Conservation (phyloP, 2,329 filamentous ascomycete genomes). For the Chrysoporthe cubensis region DNA sequence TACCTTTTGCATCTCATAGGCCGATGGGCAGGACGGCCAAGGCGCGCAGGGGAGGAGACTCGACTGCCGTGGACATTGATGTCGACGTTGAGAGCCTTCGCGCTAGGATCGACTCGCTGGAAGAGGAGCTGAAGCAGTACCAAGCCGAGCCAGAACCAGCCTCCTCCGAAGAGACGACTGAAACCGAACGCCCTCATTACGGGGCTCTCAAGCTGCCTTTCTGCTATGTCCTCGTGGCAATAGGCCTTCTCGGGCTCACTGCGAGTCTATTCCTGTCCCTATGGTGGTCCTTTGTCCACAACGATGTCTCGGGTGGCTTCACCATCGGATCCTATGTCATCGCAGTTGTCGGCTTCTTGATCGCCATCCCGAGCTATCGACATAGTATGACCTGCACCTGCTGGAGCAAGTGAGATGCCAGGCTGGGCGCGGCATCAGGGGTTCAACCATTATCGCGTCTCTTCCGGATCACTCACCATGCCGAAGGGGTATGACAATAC, state of each 20-base stretch:
- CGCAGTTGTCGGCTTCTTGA: conserved; percentile 1
- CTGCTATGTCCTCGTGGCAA: conserved; percentile 11
- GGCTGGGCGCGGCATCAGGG: background rate
- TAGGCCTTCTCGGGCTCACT: background rate
- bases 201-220: background rate
- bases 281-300: conserved; percentile 11
- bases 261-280: conserved; percentile 1
- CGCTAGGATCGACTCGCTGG: background rate
- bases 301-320: conserved; percentile 10
- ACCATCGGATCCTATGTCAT: background rate
- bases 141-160: background rate
- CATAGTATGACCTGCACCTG: conserved; percentile 11
- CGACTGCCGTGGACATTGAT: background rate
- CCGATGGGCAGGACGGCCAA: background rate
- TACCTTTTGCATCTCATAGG: background rate
- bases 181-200: background rate
- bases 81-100: background rate
- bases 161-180: too few relatives aligned
- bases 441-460: background rate
- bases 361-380: conserved; percentile 5
- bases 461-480: background rate
- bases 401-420: background rate
- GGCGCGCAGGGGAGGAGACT: background rate
- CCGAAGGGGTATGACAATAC: background rate
- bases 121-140: background rate